Conservation (phyloP, 2,329 filamentous ascomycete species). For the Nemania abortiva region DNA sequence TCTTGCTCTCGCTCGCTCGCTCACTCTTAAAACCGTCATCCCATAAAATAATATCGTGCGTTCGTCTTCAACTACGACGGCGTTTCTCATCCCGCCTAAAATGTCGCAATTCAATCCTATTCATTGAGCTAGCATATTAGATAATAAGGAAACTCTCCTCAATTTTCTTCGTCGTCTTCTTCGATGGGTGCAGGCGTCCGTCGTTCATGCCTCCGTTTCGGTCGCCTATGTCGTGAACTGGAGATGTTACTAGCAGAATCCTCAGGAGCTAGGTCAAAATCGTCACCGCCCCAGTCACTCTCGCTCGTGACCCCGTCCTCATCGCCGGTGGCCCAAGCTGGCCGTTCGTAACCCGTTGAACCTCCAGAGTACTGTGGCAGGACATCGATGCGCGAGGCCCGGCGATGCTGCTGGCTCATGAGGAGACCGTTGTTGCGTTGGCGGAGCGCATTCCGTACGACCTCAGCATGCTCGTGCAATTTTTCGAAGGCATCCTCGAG, state of each 20-base stretch:
- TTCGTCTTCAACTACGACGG: constrained; percentile 22
- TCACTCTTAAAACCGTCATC: constrained; percentile 22
- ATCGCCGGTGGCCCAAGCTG: constrained; percentile 60
- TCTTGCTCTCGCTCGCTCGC: constrained; percentile 22
- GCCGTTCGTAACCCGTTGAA: constrained; percentile 62
- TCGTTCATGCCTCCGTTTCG: constrained; percentile 75
- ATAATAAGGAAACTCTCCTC: constrained; percentile 14
- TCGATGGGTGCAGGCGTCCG: constrained; percentile 79
- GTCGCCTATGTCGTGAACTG: constrained; percentile 74
- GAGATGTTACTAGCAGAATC: constrained; percentile 86
- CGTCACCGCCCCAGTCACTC: constrained; percentile 69
- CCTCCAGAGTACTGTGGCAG: constrained; percentile 63
- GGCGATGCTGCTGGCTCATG: constrained; percentile 71
- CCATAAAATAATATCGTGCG: constrained; percentile 25
- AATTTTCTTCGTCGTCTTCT: constrained; percentile 69
- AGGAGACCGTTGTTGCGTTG: constrained; percentile 84
- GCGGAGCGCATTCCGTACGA: constrained; percentile 80
- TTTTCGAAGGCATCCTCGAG: constrained; percentile 94
- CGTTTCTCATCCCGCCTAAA: constrained; percentile 13
- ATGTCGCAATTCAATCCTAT: constrained; percentile 12
- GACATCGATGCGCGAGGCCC: constrained; percentile 64
- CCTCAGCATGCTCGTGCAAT: constrained; percentile 86
- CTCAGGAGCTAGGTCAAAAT: constrained; percentile 75
- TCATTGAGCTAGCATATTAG: not conserved
- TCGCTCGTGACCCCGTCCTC: constrained; percentile 64